Percentiles rank a stretch among this genome's conserved stretches.
Evolutionary conservation across 768 basidiomycete genomes (phyloP).

Genomic region (Suillus tomentosus): DNA sequence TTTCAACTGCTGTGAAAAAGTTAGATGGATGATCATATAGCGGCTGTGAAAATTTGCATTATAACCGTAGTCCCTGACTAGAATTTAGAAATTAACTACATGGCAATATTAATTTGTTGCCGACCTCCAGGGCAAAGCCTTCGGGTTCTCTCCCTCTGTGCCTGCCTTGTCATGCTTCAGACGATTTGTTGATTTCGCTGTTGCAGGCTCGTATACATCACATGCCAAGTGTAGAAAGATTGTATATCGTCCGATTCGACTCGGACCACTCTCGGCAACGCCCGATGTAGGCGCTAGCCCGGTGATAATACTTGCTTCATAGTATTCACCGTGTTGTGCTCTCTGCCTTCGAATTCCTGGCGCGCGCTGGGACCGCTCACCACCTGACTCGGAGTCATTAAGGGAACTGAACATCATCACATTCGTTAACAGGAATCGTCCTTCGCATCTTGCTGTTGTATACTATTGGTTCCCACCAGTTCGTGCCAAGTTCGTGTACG

Average conservation of each 20-base stretch:
- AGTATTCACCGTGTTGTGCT: slow-evolving; percentile 39
- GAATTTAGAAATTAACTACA: neutral
- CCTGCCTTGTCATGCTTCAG: neutral
- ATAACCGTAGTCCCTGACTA: neutral
- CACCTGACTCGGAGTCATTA: slow-evolving; percentile 56
- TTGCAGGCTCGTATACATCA: neutral
- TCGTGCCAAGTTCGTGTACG: too few relatives aligned
- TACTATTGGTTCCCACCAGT: slow-evolving; percentile 31
- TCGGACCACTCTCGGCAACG: neutral
- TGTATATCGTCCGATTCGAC: too few relatives aligned
- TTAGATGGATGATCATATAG: neutral
- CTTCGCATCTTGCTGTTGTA: slow-evolving; percentile 63
- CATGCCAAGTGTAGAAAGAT: too few relatives aligned
- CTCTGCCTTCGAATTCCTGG: slow-evolving; percentile 32
- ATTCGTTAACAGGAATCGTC: slow-evolving; percentile 84
- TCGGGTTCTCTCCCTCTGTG: too few relatives aligned
- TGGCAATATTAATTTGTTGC: neutral
- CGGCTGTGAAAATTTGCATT: slow-evolving; percentile 1
- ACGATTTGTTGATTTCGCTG: neutral
- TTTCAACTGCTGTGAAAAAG: neutral
- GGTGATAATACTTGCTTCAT: neutral
- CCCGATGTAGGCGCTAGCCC: neutral
- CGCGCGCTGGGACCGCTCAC: too few relatives aligned
- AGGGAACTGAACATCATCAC: slow-evolving; percentile 71
- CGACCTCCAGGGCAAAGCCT: neutral